A percentile compares a stretch with the other conserved stretches of the same genome.
phyloP scores from a whole-genome alignment of 768 basidiomycete species.

The Pulveroboletus sp. region DNA sequence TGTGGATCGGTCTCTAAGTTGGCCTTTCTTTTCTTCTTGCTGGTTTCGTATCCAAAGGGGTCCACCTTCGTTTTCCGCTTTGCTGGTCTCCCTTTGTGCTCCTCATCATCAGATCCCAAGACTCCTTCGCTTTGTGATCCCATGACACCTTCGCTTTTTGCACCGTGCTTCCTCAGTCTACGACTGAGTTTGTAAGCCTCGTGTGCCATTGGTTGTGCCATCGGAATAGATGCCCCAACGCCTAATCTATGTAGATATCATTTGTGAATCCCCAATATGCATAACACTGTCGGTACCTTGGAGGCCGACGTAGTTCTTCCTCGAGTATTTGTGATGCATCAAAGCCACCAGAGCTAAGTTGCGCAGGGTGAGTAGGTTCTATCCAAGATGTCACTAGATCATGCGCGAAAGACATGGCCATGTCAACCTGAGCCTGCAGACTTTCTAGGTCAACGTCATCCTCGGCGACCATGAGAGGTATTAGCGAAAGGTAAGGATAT shows the following conservation, averaged over 20 bases:
- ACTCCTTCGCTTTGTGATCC: slow-evolving; percentile 22
- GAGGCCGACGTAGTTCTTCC: slow-evolving; percentile 64
- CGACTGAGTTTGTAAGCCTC: slow-evolving; percentile 62
- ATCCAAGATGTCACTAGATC: slow-evolving; percentile 77
- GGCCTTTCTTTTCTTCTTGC: slow-evolving; percentile 45
- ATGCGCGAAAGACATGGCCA: slow-evolving; percentile 74
- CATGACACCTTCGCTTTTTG: slow-evolving; percentile 46
- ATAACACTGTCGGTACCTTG: slow-evolving; percentile 45
- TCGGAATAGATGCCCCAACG: slow-evolving; percentile 64
- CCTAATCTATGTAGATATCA: slow-evolving; percentile 50
- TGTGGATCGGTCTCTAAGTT: not conserved
- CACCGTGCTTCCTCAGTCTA: slow-evolving; percentile 47
- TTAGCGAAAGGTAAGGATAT: not conserved
- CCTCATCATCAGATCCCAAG: slow-evolving; percentile 44
- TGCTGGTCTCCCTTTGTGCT: slow-evolving; percentile 51
- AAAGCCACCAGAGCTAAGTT: slow-evolving; percentile 27
- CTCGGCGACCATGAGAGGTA: slow-evolving; percentile 35
- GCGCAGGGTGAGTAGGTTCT: slow-evolving; percentile 45
- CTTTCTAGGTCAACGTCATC: slow-evolving; percentile 62
- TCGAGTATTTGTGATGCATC: slow-evolving; percentile 54
- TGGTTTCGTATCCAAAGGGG: slow-evolving; percentile 44
- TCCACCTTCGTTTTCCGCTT: slow-evolving; percentile 59
- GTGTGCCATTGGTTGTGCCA: slow-evolving; percentile 39
- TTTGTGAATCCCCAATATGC: not conserved
- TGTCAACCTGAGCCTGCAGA: slow-evolving; percentile 78